Evolutionary conservation across 129 eudicot genomes (phyloP), one percentile per base, ranked within the genome.

Genomic region (Cynara cardunculus): DNA sequence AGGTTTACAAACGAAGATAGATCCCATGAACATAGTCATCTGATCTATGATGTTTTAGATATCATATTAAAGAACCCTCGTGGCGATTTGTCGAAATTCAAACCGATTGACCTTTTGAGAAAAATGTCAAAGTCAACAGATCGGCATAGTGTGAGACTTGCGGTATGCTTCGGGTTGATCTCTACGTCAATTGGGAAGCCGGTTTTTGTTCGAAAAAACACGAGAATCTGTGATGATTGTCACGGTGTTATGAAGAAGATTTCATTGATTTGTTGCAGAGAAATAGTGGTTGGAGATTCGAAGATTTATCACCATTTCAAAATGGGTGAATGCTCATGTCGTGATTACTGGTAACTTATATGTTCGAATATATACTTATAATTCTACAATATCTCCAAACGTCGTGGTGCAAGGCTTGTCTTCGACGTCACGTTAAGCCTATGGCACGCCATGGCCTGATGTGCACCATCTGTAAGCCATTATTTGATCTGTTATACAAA

Each of bases 221-320:
- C 81, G 67, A 84, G 98, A 74, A 78, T 91, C 8, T 94, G 98
- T 73, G 90, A 87, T 77, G 90, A 85, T 81, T 94, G 97, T 49
- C 98, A 94, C 81, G 61, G 73, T 41, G 97, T 86, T 30, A 86
- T 74, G 26, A 94, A 89, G 79, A 88, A 80, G 81, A 88, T 94
- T 5, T 91, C 97, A 21, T 32, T 75, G 69, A 35, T 78, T 19
- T 83, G 88, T 34, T 79, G 74, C 5, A 85, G 98, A 68, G 94
- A 91, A 78, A 89, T 93, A 37, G 78, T 89, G n/a, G 91, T 93
- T 11, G 98, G 97, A 70, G 98, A 93, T 84, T 75, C 91, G 6
- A 94, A 94, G 87, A 88, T 91, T 19, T 89, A 82, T 88, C 98
- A 94, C 74, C 97, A 87, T 83, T 91, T 94, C 61, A 86, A 70